phyloP scores from a whole-genome alignment of 257 asterid genomes.

The Anisodus tanguticus region DNA sequence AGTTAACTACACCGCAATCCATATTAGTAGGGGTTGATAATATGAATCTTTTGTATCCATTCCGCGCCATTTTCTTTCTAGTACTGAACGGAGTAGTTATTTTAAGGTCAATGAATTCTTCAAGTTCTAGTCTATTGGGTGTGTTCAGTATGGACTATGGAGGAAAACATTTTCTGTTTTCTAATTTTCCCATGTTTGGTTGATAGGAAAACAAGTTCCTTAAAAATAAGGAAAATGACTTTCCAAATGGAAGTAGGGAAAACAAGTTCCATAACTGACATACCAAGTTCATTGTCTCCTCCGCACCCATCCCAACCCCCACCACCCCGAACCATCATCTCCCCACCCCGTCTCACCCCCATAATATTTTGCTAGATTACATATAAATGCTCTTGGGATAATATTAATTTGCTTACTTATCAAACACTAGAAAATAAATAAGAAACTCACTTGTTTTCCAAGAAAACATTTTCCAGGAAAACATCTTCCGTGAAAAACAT shows the following conservation, averaged over 20 bases:
- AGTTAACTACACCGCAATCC: background rate
- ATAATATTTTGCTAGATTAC: too few relatives aligned
- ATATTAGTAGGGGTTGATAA: background rate
- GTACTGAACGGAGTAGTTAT: background rate
- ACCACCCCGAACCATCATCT: too few relatives aligned
- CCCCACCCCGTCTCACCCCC: too few relatives aligned
- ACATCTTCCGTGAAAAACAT: background rate
- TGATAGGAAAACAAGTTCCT: background rate
- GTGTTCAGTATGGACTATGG: background rate
- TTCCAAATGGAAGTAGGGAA: background rate
- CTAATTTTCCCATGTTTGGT: background rate
- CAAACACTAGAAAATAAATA: too few relatives aligned
- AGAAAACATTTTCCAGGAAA: too few relatives aligned
- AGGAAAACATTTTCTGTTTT: background rate
- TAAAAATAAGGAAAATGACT: background rate
- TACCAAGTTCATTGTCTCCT: background rate
- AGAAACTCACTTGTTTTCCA: too few relatives aligned
- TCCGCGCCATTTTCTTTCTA: background rate
- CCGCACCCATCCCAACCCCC: background rate
- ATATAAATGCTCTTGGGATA: too few relatives aligned
- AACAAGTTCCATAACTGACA: background rate
- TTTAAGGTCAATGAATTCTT: background rate
- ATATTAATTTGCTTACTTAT: too few relatives aligned
- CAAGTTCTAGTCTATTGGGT: background rate
- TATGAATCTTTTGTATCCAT: background rate